These are phyloP conservation scores for Phytophthora sansomeana DNA, from an alignment of 352 stramenopile genomes.

Conservation along the genomic window DNA sequence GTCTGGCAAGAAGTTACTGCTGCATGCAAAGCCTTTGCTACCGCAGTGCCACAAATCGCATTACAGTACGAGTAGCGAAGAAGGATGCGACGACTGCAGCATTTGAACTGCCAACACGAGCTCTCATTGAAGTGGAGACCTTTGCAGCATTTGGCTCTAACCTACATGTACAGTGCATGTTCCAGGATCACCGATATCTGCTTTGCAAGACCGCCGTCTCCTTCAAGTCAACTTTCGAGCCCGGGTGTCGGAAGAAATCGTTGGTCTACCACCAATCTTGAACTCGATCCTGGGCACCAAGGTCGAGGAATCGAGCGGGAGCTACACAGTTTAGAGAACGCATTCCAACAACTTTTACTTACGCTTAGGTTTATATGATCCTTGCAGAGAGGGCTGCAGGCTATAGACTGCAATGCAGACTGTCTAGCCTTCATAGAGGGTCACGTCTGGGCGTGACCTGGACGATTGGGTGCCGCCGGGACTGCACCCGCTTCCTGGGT, in stretches of 20 bases:
- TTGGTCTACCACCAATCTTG: constrained; percentile 13
- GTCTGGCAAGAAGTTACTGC: constrained; percentile 4
- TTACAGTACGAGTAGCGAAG: too few species aligned
- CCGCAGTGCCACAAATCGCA: constrained; percentile 2
- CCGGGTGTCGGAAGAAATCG: constrained; percentile 3
- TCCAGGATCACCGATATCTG: not conserved
- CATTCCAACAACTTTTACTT: constrained; percentile 14
- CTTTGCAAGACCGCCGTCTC: constrained; percentile 4
- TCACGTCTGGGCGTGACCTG: constrained; percentile 32
- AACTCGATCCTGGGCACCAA: constrained; percentile 12
- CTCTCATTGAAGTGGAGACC: not conserved
- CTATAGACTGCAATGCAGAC: not conserved
- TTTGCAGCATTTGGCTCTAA: constrained; percentile 1
- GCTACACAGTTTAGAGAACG: constrained; percentile 9
- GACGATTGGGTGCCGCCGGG: constrained; percentile 17
- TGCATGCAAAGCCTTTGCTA: not conserved
- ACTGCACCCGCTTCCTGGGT: constrained; percentile 25
- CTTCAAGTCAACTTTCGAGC: not conserved
- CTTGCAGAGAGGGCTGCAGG: constrained; percentile 24
- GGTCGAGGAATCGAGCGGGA: constrained; percentile 2
- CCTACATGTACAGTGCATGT: not conserved
- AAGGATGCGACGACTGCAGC: not conserved
- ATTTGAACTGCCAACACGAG: not conserved
- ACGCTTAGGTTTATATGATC: constrained; percentile 37
- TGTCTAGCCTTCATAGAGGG: constrained; percentile 33